Evolutionary conservation across 2,329 filamentous ascomycete species (phyloP).

Genomic region (Ceratocystis alfenasii): DNA sequence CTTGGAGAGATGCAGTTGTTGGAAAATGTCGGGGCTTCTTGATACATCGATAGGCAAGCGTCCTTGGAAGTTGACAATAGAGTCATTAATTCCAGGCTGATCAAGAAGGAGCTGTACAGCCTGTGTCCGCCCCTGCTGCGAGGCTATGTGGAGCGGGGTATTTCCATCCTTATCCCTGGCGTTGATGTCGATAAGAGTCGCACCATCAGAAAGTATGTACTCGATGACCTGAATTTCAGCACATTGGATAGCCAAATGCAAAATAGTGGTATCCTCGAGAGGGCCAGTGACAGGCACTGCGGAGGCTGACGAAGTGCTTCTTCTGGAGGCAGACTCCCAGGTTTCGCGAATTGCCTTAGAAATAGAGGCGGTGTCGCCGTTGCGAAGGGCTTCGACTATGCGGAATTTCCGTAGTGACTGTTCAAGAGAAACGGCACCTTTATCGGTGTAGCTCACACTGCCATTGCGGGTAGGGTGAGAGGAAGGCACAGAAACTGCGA

Average conservation of each 20-base stretch:
- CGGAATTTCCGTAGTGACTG: constrained; percentile 91
- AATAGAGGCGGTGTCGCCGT: constrained; percentile 81
- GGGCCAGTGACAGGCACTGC: constrained; percentile 32
- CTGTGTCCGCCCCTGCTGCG: constrained; percentile 64
- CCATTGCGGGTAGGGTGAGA: constrained; percentile 23
- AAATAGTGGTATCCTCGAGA: constrained; percentile 73
- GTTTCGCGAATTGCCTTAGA: constrained; percentile 70
- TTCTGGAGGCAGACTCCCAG: constrained; percentile 39
- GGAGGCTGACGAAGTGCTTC: constrained; percentile 45
- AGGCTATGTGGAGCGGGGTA: constrained; percentile 79
- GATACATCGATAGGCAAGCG: constrained; percentile 80
- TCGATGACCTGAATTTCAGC: constrained; percentile 87
- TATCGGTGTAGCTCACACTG: constrained; percentile 29
- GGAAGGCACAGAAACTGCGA: constrained; percentile 24
- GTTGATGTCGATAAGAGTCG: constrained; percentile 55
- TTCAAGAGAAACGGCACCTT: constrained; percentile 52
- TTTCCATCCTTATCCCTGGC: constrained; percentile 78
- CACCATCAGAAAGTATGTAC: constrained; percentile 73
- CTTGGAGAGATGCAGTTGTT: constrained; percentile 79
- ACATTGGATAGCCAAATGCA: constrained; percentile 91
- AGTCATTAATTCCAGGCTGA: constrained; percentile 75
- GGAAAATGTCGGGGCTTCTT: constrained; percentile 87
- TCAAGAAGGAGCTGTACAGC: constrained; percentile 77
- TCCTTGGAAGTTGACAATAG: constrained; percentile 70
- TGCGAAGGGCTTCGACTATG: constrained; percentile 82